A percentile compares a stretch with the other conserved stretches of the same genome.
phyloP scores from a whole-genome alignment of 768 basidiomycete genomes.

The Leccinum longicurvipes region DNA sequence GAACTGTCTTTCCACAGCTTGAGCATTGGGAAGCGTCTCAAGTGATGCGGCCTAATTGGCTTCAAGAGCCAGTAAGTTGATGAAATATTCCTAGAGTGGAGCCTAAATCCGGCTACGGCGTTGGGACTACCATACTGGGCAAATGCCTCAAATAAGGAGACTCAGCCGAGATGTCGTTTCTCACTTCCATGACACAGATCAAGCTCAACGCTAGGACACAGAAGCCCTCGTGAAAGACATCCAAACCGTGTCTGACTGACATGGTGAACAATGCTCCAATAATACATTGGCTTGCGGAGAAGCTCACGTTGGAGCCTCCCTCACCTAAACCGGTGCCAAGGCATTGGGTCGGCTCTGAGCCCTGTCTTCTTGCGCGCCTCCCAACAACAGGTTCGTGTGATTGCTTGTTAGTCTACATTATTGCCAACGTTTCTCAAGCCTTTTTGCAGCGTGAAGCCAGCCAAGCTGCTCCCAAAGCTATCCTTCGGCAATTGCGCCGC shows the following conservation, averaged over 20 bases:
- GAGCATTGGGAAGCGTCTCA: no score
- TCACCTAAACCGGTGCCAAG: slow-evolving; percentile 30
- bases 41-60: no score
- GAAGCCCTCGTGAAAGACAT: no score
- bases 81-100: background rate
- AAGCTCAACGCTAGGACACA: background rate
- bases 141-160: slow-evolving; percentile 6
- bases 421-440: slow-evolving; percentile 40
- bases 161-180: background rate
- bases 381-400: slow-evolving; percentile 55
- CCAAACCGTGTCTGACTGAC: slow-evolving; percentile 9
- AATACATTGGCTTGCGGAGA: slow-evolving; percentile 28
- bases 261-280: slow-evolving; percentile 55
- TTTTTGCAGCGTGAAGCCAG: slow-evolving; percentile 74
- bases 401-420: slow-evolving; percentile 5
- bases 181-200: slow-evolving; percentile 13
- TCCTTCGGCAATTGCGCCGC: slow-evolving; percentile 52
- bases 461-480: slow-evolving; percentile 50
- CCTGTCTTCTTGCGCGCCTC: slow-evolving; percentile 66
- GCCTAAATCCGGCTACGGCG: background rate
- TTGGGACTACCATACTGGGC: slow-evolving; percentile 1
- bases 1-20: slow-evolving; percentile 22
- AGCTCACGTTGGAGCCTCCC: slow-evolving; percentile 17
- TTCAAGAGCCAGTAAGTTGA: no score
- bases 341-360: slow-evolving; percentile 43